Evolutionary conservation across 2,329 filamentous ascomycete genomes (phyloP).

Genomic region (Ceratocystis lukuohia): DNA sequence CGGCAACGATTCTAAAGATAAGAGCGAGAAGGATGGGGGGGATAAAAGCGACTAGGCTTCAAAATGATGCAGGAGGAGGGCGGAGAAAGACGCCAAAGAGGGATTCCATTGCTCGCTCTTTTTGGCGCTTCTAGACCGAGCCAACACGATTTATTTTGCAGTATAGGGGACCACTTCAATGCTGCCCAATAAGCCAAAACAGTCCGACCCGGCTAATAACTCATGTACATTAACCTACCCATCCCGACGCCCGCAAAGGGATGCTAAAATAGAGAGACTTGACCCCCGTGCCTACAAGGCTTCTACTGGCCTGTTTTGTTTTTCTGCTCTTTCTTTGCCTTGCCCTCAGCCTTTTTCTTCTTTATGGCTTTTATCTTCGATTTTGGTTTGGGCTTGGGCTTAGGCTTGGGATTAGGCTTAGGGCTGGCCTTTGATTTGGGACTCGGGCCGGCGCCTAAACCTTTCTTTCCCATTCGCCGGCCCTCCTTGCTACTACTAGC

Average conservation of each 20-base stretch:
- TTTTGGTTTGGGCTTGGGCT: not conserved
- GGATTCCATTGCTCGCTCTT: not conserved
- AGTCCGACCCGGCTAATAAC: not conserved
- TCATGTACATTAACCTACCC: not conserved
- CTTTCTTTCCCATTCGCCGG: not conserved
- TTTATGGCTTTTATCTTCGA: not conserved
- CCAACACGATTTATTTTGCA: not conserved
- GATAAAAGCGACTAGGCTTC: slow-evolving; percentile 7
- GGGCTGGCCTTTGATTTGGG: not conserved
- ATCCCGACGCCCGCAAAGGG: not conserved
- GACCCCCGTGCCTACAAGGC: no score
- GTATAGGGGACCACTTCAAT: not conserved
- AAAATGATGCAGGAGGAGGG: not conserved
- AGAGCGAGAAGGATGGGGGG: slow-evolving; percentile 8
- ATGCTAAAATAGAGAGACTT: not conserved
- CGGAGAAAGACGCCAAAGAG: not conserved
- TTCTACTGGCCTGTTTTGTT: not conserved
- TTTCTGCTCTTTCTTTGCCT: not conserved
- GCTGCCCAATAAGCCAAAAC: not conserved
- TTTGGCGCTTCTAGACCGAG: not conserved
- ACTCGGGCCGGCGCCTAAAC: not conserved
- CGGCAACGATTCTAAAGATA: slow-evolving; percentile 25
- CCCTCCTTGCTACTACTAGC: not conserved
- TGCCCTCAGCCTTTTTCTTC: not conserved
- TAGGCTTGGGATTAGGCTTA: not conserved